Evolutionary conservation across 2,329 filamentous ascomycete species (phyloP), one percentile per base, ranked within the genome.

Genomic region (Aspergillus aculeatus): DNA sequence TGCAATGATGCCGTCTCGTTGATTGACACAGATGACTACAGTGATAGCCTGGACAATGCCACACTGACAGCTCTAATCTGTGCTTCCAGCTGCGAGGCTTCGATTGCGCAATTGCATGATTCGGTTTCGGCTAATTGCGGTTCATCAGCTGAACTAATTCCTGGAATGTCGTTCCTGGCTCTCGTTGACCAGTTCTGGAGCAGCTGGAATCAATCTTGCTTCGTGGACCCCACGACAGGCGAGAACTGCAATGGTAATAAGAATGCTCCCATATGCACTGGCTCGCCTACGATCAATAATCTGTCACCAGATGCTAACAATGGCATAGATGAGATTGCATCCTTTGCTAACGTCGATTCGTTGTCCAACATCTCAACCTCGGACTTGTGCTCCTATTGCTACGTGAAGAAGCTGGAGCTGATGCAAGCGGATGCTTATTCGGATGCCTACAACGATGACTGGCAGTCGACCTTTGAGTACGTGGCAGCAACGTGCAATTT

Each of bases 361-460:
- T 16, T 47, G 9, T 47, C 47, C 6, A n/a, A 50, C 2, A 51
- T 48, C 10, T 12, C 47, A 11, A 48, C 47, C 19, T n/a, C 14
- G 19, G 47, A 48, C 19, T 21, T 71, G 23, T 72, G 70, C 53
- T 62, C 53, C 10, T 41, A 54, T 32, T 71, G 69, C 63, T 67
- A 66, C 54, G 32, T 47, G 1, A 49, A 56, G 2, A 60, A 56
- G n/a, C 59, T 68, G 2, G 38, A 54, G 12, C 62, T 71, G 58
- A 71, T 70, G 68, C 68, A 72, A 50, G 56, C 59, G 3, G 64
- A 57, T 11, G 26, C 51, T 7, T 70, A 72, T 58, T 65, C 66
- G 5, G 47, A 48, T 62, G 50, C 12, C 19, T 69, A 71, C 49
- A 56, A 68, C 19, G 24, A 48, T 21, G 47, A 48, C 47, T 61